Evolutionary conservation across 495 filamentous ascomycete genomes (phyloP), one percentile per base, ranked within the genome.

Genomic region (Cladorrhinum samala): DNA sequence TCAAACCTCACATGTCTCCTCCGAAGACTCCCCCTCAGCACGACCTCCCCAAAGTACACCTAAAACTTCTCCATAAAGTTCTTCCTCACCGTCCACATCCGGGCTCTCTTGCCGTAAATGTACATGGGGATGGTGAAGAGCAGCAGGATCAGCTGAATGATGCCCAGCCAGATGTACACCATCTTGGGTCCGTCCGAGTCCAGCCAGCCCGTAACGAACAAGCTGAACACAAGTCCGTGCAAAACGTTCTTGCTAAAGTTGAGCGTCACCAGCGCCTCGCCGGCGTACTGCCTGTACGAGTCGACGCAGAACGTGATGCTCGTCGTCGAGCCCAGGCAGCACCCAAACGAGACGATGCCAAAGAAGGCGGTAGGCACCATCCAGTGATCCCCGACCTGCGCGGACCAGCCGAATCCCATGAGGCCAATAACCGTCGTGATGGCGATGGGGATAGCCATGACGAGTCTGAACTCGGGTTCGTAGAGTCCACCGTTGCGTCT

Each of bases 71-170:
- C 91, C 89, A 95, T 92, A 51, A 95, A 70, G 55, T 86, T 89
- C 77, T 80, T 88, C 44, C 90, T 75, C 23, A 90, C 88, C 0
- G 93, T 96, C 91, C 92, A 96, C 90, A 96, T 95, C n/a, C 93
- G 78, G 27, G 87, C 82, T 45, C 91, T 77, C 76, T 98, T 96
- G 41, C 93, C 93, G 57, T 84, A 96, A 27, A 98, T 89, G 65
- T 96, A 98, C 87, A 98, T 88, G 2, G 93, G 93, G 47, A 96
- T 88, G 6, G 90, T 85, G 54, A 78, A 83, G 11, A 86, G 54
- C 53, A 95, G 68, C 52, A 83, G 78, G 38, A 82, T 84, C 8
- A 96, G 66, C 69, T 96, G 91, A 20, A 96, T 91, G 27, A 88
- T 79, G n/a, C 91, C 92, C 36, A 96, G 77, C 47, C 81, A 86